Evolutionary conservation across 345 rosid species (phyloP).

Genomic region (Psidium guajava): DNA sequence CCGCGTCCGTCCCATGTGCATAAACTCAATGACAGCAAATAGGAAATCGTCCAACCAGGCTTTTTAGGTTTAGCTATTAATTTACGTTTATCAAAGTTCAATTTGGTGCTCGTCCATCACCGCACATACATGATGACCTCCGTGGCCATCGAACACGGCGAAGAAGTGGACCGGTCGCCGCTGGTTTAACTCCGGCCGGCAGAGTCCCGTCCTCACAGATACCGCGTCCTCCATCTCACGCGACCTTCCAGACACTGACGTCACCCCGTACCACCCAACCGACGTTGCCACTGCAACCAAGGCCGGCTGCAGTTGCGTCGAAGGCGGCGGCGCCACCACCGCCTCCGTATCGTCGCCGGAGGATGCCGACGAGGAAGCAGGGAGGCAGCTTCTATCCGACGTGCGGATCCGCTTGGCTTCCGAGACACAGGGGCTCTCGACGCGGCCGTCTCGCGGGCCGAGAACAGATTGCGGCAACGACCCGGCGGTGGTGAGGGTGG

Average conservation of each 20-base stretch:
- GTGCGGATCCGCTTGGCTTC: slow-evolving; percentile 14
- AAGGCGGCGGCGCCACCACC: neutral
- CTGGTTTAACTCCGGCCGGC: slow-evolving; percentile 31
- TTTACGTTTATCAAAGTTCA: neutral
- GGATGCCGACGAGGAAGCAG: neutral
- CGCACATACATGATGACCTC: slow-evolving; percentile 45
- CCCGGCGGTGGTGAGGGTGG: slow-evolving; percentile 2
- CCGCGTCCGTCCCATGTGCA: neutral
- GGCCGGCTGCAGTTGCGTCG: neutral
- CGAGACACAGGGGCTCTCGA: neutral
- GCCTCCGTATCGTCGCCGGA: neutral
- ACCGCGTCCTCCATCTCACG: slow-evolving; percentile 61
- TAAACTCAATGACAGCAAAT: neutral
- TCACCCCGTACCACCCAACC: slow-evolving; percentile 21
- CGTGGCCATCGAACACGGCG: slow-evolving; percentile 81
- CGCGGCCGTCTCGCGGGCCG: neutral
- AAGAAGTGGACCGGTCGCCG: slow-evolving; percentile 59
- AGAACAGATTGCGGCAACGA: neutral
- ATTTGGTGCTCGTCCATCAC: neutral
- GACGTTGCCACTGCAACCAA: neutral
- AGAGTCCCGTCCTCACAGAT: slow-evolving; percentile 23
- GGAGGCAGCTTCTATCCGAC: slow-evolving; percentile 3
- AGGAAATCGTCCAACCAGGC: neutral
- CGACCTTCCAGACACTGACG: slow-evolving; percentile 47
- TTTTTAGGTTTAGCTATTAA: neutral